Base-by-base conservation (phyloP, 73 alveolate genomes). In the Blepharisma stoltei region DNA sequence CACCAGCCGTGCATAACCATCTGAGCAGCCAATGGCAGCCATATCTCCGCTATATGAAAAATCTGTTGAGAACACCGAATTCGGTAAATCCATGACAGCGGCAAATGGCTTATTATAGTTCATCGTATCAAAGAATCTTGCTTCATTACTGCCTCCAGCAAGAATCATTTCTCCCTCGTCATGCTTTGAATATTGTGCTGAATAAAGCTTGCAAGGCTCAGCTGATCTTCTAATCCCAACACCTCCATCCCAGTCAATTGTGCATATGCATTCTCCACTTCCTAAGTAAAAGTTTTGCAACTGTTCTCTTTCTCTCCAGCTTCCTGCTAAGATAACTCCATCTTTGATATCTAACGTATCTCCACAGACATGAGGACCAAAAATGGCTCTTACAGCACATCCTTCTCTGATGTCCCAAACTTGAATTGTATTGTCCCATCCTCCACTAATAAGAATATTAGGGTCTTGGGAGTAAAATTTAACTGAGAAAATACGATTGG, bases 1-100 rank as follows among this genome's bases (percentile, higher is more conserved):
- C 83, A 93, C 84, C 54, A 93, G 91, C 67, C 98, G 85, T 69
- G 90, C 75, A 37, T 82, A 88, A 6, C 98, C 98, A 54, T 93
- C 98, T 46, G 97, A 95, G 50, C 98, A 95, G 9, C 94, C 95
- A 78, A 92, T 71, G 8, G 96, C 95, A 81, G 92, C 87, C 89
- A 85, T 87, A 43, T 83, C 92, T 23, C 94, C 97, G 8, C 78
- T 55, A 48, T 87, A 78, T 44, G 94, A 88, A 77, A 89, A 90
- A 67, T 93, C 98, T 6, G 89, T 91, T 18, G 98, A 86, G 70
- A 80, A 87, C 18, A 82, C 83, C 50, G 92, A 93, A 47, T 92
- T 71, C 6, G 92, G 83, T 11, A 91, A 70, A 73, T 91, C 97
- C 38, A 85, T 78, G 20, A 92, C 83, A 65, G 86, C 86, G 4